Evolutionary conservation across 257 asterid genomes (phyloP), one percentile per base, ranked within the genome.

Genomic region (Eucommia ulmoides): DNA sequence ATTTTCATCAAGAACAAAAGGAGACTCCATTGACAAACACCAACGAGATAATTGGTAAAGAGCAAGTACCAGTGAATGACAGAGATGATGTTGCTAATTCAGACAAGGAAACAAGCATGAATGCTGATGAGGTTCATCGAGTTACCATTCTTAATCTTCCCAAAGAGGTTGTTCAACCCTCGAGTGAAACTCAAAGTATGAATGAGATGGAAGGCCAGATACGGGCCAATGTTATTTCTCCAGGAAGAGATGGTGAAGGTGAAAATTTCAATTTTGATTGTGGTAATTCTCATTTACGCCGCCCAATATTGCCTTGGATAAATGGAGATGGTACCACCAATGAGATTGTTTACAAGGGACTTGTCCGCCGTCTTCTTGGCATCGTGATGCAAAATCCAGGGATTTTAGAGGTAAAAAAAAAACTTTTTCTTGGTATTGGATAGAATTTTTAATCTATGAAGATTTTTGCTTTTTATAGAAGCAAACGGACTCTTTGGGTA

Each of bases 361-460:
- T 89, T 67, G 62, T 69, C 33, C 81, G 93, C 48, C 80, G 91
- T 54, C 66, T 82, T 64, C 84, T 89, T 58, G 84, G 91, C 59
- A 64, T 89, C 22, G 80, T 85, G 62, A 70, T 89, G 95, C 94
- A 82, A 73, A 79, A 82, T 73, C 98, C 98, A 16, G 98, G 93
- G 68, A 85, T 82, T 58, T 57, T 80, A 35, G 92, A 85, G 87
- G 97, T 89, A 58, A 60, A 63, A 45, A 23, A 45, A 58, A 45
- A 67, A 25, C 20, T 26, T 44, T 61, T 23, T n/a, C n/a, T n/a
- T n/a, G n/a, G n/a, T n/a, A n/a, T n/a, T n/a, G n/a, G n/a, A n/a
- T n/a, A n/a, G n/a, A n/a, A n/a, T n/a, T n/a, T n/a, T n/a, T n/a
- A n/a, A n/a, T n/a, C n/a, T n/a, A n/a, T n/a, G n/a, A n/a, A n/a